Conservation (phyloP, 148 eudicot genomes). For the Hydrangea macrophylla region DNA sequence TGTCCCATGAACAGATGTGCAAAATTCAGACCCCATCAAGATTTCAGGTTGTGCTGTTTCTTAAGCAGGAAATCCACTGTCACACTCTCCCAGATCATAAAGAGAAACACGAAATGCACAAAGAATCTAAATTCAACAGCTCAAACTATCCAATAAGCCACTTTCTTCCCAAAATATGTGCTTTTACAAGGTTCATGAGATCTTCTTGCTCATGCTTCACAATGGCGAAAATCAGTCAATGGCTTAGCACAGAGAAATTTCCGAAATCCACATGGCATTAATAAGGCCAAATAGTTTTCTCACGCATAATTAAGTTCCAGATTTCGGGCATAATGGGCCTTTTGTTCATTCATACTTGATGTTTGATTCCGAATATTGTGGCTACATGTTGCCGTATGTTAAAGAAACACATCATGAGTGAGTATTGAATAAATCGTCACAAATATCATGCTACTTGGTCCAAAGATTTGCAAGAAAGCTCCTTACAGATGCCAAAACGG, state of each 20-base stretch:
- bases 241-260: neutral
- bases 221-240: neutral
- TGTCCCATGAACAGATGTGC: constrained; percentile 15
- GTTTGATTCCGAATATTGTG: neutral
- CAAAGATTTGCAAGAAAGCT: neutral
- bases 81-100: neutral
- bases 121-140: neutral
- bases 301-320: neutral
- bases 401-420: neutral
- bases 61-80: constrained; percentile 1
- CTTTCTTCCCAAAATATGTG: neutral
- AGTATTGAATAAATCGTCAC: neutral
- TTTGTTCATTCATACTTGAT: neutral
- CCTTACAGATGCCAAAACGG: neutral
- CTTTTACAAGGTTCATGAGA: neutral
- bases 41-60: neutral
- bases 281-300: neutral
- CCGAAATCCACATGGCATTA: neutral
- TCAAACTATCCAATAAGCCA: neutral
- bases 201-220: neutral
- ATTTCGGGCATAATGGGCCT: neutral
- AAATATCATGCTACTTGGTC: neutral
- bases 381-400: neutral
- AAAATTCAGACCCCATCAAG: neutral
- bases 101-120: neutral